Percentiles rank a stretch among this genome's conserved stretches.
Conservation (phyloP, 2,329 filamentous ascomycete genomes). For the Tolypocladium inflatum region DNA sequence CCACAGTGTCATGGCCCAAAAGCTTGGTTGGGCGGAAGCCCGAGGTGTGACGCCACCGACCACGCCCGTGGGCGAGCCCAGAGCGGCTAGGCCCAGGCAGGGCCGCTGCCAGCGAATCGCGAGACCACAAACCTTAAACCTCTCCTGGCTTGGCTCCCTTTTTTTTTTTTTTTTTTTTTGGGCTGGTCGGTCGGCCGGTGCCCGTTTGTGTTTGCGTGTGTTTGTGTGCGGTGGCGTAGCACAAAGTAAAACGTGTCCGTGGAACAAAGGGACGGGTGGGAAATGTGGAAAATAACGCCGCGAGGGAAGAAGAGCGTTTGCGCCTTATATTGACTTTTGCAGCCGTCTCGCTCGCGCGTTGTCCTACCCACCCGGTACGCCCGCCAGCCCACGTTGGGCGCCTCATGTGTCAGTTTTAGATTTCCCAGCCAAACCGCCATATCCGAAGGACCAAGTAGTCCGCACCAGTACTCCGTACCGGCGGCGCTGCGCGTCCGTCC, state of each 20-base stretch:
- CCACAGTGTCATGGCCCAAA: slow-evolving; percentile 3
- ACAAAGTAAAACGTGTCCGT: not conserved
- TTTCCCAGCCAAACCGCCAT: not conserved
- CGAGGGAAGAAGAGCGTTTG: not conserved
- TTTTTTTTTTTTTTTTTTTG: not conserved
- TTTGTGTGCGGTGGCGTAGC: not conserved
- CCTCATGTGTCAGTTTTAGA: not conserved
- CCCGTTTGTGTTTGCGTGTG: not conserved
- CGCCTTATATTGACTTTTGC: not conserved
- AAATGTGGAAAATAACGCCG: not conserved
- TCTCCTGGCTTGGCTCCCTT: not conserved
- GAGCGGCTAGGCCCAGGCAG: not conserved
- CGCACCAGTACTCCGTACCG: not conserved
- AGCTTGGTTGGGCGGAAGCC: not conserved
- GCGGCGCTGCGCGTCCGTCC: not conserved
- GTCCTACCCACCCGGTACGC: not conserved
- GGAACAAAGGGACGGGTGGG: not conserved
- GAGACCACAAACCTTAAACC: not conserved
- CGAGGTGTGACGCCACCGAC: slow-evolving; percentile 1
- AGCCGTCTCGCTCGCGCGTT: not conserved
- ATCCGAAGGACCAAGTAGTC: not conserved
- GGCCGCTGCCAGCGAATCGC: slow-evolving; percentile 1
- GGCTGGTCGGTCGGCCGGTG: not conserved
- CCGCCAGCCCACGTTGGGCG: not conserved
- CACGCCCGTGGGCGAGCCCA: not conserved